Base-by-base conservation (phyloP, 2,329 filamentous ascomycete genomes). In the Alternaria burnsii region DNA sequence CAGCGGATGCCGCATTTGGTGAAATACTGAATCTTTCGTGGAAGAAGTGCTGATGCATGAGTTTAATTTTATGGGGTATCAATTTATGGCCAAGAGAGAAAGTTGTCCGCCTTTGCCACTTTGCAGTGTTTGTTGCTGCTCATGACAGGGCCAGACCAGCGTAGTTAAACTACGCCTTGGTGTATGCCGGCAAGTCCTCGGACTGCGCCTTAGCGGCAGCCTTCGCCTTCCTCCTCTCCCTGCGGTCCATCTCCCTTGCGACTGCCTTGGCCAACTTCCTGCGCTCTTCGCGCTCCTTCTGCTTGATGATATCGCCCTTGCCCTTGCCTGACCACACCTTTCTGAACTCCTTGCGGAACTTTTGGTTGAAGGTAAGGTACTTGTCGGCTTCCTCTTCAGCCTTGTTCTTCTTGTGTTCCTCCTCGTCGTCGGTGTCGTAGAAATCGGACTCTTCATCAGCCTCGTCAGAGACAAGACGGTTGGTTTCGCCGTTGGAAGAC, bases 221-320 rank as follows among this genome's bases (percentile, higher is more conserved):
- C 66, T 68, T 68, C 3, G 64, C 69, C 58, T 63, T 65, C 52
- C 67, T 67, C 44, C 71, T 63, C 58, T 74, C 72, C 30, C 68
- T 60, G 16, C 73, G 58, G 30, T 73, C 69, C 53, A 76, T 32
- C 62, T 73, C 73, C 63, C 64, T 70, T 28, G 70, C 72, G 26
- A 76, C 73, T 16, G 71, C 71, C 67, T 71, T 72, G 20, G 72
- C 72, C 54, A 75, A 51, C 66, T 75, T 73, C 59, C 59, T 69
- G 62, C 72, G 66, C 63, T 75, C 71, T 64, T 73, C 72, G 12
- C 71, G 61, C 65, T 75, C 72, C 63, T 65, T 71, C 62, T 69
- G 67, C 67, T 73, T 74, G 41, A 68, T 34, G 2, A 75, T 60
- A 20, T 73, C 63, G 43, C 62, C 62, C 46, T 65, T 66, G 20